Percentiles rank a stretch among this genome's conserved stretches.
Conservation (phyloP, 306 rosid species). For the Ormosia emarginata region DNA sequence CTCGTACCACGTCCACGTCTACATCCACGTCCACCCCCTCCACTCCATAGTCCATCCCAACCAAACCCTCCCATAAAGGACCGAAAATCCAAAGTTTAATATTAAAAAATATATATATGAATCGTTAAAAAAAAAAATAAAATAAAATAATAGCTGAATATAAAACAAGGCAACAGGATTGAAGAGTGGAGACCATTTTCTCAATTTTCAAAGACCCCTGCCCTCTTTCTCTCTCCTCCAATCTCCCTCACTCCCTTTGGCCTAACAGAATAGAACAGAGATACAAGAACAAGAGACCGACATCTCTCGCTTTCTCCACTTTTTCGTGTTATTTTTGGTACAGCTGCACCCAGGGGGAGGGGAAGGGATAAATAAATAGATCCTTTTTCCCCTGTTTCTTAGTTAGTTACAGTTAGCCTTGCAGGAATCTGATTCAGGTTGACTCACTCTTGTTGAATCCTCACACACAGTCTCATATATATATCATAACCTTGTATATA, state of each 20-base stretch:
- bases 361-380: neutral
- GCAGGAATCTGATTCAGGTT: neutral
- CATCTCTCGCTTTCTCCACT: slow-evolving; percentile 20
- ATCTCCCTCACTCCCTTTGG: neutral
- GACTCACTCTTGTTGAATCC: no score
- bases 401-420: neutral
- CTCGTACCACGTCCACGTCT: neutral
- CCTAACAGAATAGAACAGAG: slow-evolving; percentile 27
- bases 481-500: neutral
- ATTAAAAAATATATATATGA: no score
- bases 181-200: neutral
- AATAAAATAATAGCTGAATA: neutral
- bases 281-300: neutral
- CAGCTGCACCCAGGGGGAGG: neutral
- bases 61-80: neutral
- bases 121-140: no score
- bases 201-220: neutral
- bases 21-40: neutral
- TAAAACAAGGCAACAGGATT: neutral
- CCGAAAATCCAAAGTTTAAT: neutral
- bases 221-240: neutral
- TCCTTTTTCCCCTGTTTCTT: neutral
- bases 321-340: neutral
- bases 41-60: neutral
- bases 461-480: no score